Evolutionary conservation across 2,329 filamentous ascomycete species (phyloP).

Genomic region (Paraphoma chrysanthemicola): DNA sequence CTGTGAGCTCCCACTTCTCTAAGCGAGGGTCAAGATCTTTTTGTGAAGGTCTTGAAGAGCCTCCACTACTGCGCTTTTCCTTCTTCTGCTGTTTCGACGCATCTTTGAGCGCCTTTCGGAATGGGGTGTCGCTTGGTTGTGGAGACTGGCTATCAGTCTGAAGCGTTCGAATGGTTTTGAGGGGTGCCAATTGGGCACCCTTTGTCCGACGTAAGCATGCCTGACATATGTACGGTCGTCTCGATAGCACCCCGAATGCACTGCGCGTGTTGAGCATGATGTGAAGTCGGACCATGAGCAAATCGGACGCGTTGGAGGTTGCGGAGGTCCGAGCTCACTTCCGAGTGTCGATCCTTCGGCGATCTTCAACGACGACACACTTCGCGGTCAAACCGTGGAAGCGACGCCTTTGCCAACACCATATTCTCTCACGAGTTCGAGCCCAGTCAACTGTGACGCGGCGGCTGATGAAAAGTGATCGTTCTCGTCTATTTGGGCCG

Average conservation of each 20-base stretch:
- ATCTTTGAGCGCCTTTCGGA: slow-evolving; percentile 48
- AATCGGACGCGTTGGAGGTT: slow-evolving; percentile 20
- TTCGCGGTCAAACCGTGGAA: not conserved
- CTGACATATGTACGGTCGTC: slow-evolving; percentile 37
- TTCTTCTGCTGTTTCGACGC: slow-evolving; percentile 44
- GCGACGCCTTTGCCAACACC: slow-evolving; percentile 4
- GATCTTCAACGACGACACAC: slow-evolving; percentile 3
- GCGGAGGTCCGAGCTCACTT: slow-evolving; percentile 36
- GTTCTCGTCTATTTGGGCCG: not conserved
- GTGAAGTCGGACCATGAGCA: slow-evolving; percentile 26
- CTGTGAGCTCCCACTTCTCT: slow-evolving; percentile 85
- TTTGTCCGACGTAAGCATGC: slow-evolving; percentile 32
- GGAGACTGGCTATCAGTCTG: slow-evolving; percentile 29
- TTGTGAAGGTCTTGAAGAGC: slow-evolving; percentile 6
- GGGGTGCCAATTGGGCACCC: slow-evolving; percentile 19
- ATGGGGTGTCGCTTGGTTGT: slow-evolving; percentile 38
- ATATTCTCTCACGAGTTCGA: slow-evolving; percentile 5
- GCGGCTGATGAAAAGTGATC: not conserved
- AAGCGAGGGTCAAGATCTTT: slow-evolving; percentile 27
- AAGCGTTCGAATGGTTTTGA: slow-evolving; percentile 19
- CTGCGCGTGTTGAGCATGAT: slow-evolving; percentile 39
- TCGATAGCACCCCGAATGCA: slow-evolving; percentile 26
- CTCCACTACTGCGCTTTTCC: slow-evolving; percentile 13
- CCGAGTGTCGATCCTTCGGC: slow-evolving; percentile 14
- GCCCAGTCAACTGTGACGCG: not conserved